Base-by-base conservation (phyloP, 495 filamentous ascomycete genomes). In the Penicillium malachiteum region DNA sequence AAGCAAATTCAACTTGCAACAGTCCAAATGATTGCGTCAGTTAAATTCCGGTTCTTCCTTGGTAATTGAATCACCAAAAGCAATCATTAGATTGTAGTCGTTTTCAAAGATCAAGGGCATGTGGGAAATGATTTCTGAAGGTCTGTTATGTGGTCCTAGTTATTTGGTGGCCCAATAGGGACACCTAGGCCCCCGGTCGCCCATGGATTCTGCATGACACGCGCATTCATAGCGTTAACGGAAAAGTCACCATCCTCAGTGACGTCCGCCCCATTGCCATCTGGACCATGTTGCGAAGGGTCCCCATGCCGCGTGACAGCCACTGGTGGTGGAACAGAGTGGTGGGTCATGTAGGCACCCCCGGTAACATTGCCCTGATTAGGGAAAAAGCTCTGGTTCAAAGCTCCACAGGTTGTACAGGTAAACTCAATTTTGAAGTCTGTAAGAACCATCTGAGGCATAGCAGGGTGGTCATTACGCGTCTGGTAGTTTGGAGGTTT, bases 401-500 rank as follows among this genome's bases (percentile, higher is more conserved):
- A 48, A 31, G 71, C 58, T n/a, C 75, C 75, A 34, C 75, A 78
- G 0, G 68, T 72, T 0, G 72, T 75, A 40, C 73, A 78, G 7
- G 73, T 74, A 21, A 78, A 78, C 21, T 76, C 73, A 37, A 78
- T 76, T 53, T 78, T 78, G 56, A 78, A 78, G 42, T 75, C 71
- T 16, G 72, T 71, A 1, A 75, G 60, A 37, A 71, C 62, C 48
- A 73, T 58, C 37, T 75, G 71, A 10, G 72, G 50, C 18, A 65
- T 58, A 5, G 55, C 55, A n/a, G 63, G 47, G 30, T 71, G 69
- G 6, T 70, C 67, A 42, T 50, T 41, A 12, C 62, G 64, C 21
- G 60, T 59, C 13, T 62, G 45, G 37, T 70, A 74, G 14, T 56
- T 49, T 3, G 62, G 54, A 37, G 59, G 58, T 56, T 70, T 71